Evolutionary conservation across 805 yeast species (phyloP).

Genomic region (Candida quercuum): DNA sequence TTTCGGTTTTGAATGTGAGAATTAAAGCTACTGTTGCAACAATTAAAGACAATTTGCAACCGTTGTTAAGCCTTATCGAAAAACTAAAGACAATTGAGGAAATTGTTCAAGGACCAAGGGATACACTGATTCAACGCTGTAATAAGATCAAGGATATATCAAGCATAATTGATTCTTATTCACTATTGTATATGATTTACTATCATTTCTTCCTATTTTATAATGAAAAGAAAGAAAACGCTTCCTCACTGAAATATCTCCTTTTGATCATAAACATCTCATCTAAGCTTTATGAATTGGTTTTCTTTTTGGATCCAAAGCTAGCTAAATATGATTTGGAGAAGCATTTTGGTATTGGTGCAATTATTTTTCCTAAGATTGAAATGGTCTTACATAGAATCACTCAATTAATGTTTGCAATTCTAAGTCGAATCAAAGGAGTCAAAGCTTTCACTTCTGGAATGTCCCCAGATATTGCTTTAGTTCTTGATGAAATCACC

Average conservation of each 20-base stretch:
- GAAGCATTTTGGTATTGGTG: constrained; percentile 19
- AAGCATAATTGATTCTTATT: constrained; percentile 8
- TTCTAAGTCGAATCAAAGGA: constrained; percentile 15
- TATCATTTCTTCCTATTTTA: constrained; percentile 19
- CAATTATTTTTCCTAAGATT: constrained; percentile 16
- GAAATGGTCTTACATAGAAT: constrained; percentile 17
- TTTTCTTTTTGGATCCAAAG: constrained; percentile 13
- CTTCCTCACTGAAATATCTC: constrained; percentile 12
- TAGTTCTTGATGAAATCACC: constrained; percentile 10
- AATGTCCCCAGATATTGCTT: constrained; percentile 1
- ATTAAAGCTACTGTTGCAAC: constrained; percentile 11
- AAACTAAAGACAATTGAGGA: constrained; percentile 8
- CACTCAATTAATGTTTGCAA: constrained; percentile 14
- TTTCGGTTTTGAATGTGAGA: constrained; percentile 14
- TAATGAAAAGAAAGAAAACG: constrained; percentile 9
- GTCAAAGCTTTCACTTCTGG: constrained; percentile 10
- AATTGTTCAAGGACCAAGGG: constrained; percentile 13
- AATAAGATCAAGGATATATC: constrained; percentile 9
- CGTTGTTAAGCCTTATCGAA: constrained; percentile 8
- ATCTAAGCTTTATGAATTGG: constrained; percentile 6
- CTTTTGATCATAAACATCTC: constrained; percentile 5
- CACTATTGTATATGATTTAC: constrained; percentile 17
- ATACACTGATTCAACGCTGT: constrained; percentile 13
- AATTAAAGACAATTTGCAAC: constrained; percentile 8
- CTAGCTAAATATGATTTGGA: constrained; percentile 11